phyloP scores from a whole-genome alignment of 345 rosid genomes.

The Camelina sativa region DNA sequence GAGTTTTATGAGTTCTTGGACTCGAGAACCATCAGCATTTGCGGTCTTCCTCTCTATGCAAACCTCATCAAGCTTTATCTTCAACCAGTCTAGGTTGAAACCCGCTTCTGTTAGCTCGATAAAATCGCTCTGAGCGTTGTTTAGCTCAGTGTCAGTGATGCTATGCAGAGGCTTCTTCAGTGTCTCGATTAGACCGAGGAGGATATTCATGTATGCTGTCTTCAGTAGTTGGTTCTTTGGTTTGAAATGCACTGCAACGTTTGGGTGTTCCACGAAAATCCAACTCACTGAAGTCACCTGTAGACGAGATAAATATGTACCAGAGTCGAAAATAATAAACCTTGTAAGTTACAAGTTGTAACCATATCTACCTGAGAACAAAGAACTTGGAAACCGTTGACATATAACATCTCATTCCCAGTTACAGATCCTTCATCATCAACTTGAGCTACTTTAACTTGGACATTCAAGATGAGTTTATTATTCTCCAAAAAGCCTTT shows the following conservation, averaged over 20 bases:
- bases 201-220: slow-evolving; percentile 13
- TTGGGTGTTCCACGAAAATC: slow-evolving; percentile 5
- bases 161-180: slow-evolving; percentile 11
- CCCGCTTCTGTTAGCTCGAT: slow-evolving; percentile 17
- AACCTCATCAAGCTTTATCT: slow-evolving; percentile 12
- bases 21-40: neutral
- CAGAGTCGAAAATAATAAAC: too few relatives aligned
- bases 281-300: slow-evolving; percentile 1
- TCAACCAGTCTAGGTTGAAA: slow-evolving; percentile 21
- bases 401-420: neutral
- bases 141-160: neutral
- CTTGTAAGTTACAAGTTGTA: too few relatives aligned
- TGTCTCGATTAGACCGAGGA: slow-evolving; percentile 11
- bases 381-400: slow-evolving; percentile 14
- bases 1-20: neutral
- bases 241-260: slow-evolving; percentile 3
- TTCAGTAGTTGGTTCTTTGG: neutral
- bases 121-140: slow-evolving; percentile 4
- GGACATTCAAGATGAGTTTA: neutral
- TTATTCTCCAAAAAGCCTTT: neutral
- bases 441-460: slow-evolving; percentile 6
- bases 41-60: neutral
- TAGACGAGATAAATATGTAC: neutral
- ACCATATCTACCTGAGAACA: neutral
- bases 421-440: neutral